Conservation (phyloP, 2,329 filamentous ascomycete species). For the Cytospora leucostoma region DNA sequence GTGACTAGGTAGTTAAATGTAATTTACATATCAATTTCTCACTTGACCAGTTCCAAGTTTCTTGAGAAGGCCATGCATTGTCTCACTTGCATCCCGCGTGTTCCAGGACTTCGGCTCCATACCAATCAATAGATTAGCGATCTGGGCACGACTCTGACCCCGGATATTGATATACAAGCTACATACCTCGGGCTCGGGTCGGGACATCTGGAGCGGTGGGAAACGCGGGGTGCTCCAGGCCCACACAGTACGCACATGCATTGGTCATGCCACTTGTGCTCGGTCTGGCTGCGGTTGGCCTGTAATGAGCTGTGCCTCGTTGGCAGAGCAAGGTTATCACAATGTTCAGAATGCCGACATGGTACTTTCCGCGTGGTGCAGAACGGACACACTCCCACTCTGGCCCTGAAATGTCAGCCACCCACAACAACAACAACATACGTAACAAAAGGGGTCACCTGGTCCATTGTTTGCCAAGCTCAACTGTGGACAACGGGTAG, state of each 20-base stretch:
- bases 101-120: too few species aligned
- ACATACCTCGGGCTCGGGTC: too few species aligned
- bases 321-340: background rate
- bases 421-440: background rate
- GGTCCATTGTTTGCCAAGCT: background rate
- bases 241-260: conserved; percentile 10
- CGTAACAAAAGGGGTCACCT: background rate
- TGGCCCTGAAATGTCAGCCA: background rate
- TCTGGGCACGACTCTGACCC: conserved; percentile 11
- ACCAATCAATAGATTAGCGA: background rate
- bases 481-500: background rate
- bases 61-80: too few species aligned
- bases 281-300: background rate
- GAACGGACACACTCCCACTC: background rate
- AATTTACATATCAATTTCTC: too few species aligned
- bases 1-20: too few species aligned
- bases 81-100: too few species aligned
- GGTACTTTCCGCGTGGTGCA: background rate
- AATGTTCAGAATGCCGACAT: background rate
- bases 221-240: conserved; percentile 14
- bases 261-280: background rate
- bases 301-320: background rate
- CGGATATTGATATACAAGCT: background rate
- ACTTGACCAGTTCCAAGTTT: too few species aligned
- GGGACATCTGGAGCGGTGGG: conserved; percentile 8